Conservation (phyloP, 805 yeast species). For the Suhomyces vadensis region DNA sequence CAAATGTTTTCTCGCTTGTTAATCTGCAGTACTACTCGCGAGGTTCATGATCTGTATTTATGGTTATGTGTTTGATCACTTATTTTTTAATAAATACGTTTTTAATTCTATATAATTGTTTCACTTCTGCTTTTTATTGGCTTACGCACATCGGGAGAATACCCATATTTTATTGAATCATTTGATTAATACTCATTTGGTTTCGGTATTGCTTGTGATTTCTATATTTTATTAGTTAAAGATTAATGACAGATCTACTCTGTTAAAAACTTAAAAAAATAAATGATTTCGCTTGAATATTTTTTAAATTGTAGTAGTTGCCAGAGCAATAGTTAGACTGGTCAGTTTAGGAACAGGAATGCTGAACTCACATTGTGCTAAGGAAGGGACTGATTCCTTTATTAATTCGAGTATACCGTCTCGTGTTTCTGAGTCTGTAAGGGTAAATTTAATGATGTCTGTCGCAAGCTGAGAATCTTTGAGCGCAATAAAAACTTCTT, state of each 20-base stretch:
- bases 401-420: slow-evolving; percentile 26
- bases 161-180: neutral
- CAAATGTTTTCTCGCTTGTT: neutral
- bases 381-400: slow-evolving; percentile 15
- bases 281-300: neutral
- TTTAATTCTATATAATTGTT: slow-evolving; percentile 3
- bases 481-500: slow-evolving; percentile 31
- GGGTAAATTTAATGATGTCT: slow-evolving; percentile 25
- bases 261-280: slow-evolving; percentile 1
- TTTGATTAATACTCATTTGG: neutral
- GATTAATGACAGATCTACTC: no score
- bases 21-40: slow-evolving; percentile 1
- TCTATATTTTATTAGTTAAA: neutral
- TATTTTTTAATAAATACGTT: neutral
- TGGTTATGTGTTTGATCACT: neutral
- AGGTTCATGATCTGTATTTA: neutral
- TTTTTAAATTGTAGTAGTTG: neutral
- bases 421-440: slow-evolving; percentile 32
- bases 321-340: neutral
- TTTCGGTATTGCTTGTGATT: neutral
- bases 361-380: slow-evolving; percentile 1
- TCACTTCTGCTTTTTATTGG: slow-evolving; percentile 6
- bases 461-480: slow-evolving; percentile 31
- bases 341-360: neutral
- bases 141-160: neutral